These are phyloP conservation scores for Orbilia ellipsospora DNA, from an alignment of 2,329 filamentous ascomycete species.

Conservation along the genomic window DNA sequence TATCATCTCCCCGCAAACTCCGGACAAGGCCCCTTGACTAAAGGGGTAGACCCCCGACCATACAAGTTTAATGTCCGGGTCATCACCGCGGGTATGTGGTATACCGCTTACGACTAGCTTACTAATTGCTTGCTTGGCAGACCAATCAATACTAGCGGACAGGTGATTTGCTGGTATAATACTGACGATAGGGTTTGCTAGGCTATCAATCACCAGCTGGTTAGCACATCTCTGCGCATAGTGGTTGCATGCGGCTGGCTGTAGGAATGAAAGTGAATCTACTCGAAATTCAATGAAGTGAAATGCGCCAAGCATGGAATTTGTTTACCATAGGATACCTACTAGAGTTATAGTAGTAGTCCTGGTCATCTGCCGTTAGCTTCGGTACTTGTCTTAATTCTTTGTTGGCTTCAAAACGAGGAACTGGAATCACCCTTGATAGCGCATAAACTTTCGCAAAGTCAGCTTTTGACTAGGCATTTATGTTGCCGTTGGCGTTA, in stretches of 20 bases:
- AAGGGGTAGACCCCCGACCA: conserved; percentile 4
- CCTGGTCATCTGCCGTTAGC: no score
- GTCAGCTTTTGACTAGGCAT: background rate
- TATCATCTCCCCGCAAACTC: no score
- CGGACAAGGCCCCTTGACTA: no score
- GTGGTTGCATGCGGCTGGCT: no score
- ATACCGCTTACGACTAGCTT: conserved; percentile 8
- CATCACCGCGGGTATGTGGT: background rate
- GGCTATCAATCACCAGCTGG: no score
- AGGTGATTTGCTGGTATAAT: conserved; percentile 10
- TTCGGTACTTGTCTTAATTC: background rate
- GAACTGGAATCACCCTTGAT: background rate
- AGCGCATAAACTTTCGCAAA: conserved; percentile 23
- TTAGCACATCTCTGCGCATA: no score
- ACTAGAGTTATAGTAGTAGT: no score
- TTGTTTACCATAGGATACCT: no score
- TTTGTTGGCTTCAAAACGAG: background rate
- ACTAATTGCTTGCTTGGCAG: background rate
- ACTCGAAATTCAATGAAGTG: no score
- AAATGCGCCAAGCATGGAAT: no score
- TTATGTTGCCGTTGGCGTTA: background rate
- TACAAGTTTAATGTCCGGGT: background rate
- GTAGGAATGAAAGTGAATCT: no score
- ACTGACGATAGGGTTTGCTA: conserved; percentile 7
- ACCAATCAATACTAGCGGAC: conserved; percentile 7